These are phyloP conservation scores for Boletus insuetus DNA, from an alignment of 768 basidiomycete species.

Conservation along the genomic window DNA sequence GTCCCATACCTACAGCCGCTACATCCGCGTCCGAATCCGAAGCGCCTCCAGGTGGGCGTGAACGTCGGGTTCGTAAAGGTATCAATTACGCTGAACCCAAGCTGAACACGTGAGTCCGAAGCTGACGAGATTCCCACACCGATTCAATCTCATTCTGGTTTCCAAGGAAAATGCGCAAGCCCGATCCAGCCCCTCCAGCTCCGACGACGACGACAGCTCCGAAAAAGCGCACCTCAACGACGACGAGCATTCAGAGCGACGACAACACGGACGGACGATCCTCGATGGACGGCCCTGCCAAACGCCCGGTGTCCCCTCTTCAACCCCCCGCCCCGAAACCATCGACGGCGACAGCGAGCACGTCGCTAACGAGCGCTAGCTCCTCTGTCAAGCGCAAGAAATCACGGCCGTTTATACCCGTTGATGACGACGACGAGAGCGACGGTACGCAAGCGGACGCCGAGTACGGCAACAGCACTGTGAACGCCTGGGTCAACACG, in stretches of 20 bases:
- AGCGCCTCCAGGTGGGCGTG: constrained; percentile 33
- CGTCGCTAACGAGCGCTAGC: constrained; percentile 24
- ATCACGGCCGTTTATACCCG: constrained; percentile 44
- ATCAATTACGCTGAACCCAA: constrained; percentile 88
- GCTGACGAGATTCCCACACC: constrained; percentile 2
- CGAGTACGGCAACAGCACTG: constrained; percentile 47
- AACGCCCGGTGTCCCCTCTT: constrained; percentile 32
- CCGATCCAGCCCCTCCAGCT: constrained; percentile 50
- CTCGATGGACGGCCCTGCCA: constrained; percentile 35
- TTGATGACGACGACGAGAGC: constrained; percentile 56
- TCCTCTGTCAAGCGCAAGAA: constrained; percentile 48
- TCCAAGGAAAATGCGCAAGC: constrained; percentile 85
- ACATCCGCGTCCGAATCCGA: constrained; percentile 35
- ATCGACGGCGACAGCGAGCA: constrained; percentile 35
- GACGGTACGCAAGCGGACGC: constrained; percentile 73
- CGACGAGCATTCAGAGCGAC: constrained; percentile 30
- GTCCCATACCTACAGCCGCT: constrained; percentile 38
- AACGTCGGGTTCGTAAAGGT: constrained; percentile 69
- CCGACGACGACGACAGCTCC: constrained; percentile 27
- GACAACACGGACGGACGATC: constrained; percentile 41
- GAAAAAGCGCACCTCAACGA: constrained; percentile 45
- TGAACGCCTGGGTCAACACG: constrained; percentile 52
- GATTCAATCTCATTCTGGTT: not conserved
- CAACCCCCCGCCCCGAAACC: constrained; percentile 35
- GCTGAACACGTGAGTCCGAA: constrained; percentile 69